Evolutionary conservation across 2,329 filamentous ascomycete species (phyloP).

Genomic region (Phialophora macrospora): DNA sequence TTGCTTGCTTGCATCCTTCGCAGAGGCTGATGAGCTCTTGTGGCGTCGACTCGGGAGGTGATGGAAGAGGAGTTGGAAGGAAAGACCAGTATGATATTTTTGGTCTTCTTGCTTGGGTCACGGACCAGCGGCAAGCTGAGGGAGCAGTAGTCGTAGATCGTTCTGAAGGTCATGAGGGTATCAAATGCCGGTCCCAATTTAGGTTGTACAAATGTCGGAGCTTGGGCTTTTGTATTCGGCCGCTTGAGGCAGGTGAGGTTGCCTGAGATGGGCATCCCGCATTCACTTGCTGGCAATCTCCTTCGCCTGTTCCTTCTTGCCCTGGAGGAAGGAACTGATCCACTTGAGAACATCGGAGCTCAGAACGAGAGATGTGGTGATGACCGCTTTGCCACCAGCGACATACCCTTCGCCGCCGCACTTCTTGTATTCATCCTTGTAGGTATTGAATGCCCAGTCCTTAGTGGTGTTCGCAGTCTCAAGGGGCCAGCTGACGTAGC

Average conservation of each 20-base stretch:
- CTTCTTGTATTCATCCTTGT: constrained; percentile 54
- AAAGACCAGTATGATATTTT: background rate
- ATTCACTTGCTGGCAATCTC: constrained; percentile 45
- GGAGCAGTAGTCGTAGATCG: background rate
- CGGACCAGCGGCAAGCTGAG: background rate
- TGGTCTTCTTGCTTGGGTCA: background rate
- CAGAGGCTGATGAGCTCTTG: no score
- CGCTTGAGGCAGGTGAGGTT: background rate
- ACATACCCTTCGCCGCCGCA: constrained; percentile 63
- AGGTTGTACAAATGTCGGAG: constrained; percentile 20
- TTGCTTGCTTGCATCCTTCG: background rate
- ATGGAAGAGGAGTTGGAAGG: background rate
- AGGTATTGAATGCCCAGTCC: constrained; percentile 51
- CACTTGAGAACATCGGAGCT: constrained; percentile 68
- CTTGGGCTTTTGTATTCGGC: background rate
- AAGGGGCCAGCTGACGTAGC: constrained; percentile 65
- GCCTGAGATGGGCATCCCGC: background rate
- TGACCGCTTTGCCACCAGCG: constrained; percentile 70
- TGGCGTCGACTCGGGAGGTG: background rate
- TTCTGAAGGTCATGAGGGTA: constrained; percentile 16
- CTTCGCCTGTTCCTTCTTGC: constrained; percentile 67
- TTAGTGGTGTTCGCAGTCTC: constrained; percentile 65
- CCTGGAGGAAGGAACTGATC: constrained; percentile 63
- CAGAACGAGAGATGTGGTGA: constrained; percentile 70
- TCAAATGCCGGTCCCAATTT: constrained; percentile 19